These are phyloP conservation scores for Ceriops zippeliana DNA, from an alignment of 345 rosid genomes.

Conservation along the genomic window DNA sequence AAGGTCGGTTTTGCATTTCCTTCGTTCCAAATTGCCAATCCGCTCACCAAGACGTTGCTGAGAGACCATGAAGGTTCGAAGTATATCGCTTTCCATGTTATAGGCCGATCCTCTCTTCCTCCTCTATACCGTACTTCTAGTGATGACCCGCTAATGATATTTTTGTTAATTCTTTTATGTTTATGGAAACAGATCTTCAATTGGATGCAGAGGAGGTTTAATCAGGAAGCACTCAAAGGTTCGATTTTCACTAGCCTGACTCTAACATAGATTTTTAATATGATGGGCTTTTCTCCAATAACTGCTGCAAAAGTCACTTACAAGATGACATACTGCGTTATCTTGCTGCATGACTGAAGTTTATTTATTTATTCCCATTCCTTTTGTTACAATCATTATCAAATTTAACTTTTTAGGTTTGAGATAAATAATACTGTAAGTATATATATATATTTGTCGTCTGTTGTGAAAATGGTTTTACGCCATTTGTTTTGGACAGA, in stretches of 20 bases:
- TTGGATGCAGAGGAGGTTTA: conserved; percentile 80
- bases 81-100: not conserved
- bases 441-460: not conserved
- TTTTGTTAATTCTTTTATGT: conserved; percentile 10
- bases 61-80: conserved; percentile 49
- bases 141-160: not conserved
- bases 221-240: conserved; percentile 65
- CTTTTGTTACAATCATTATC: too few species aligned
- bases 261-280: not conserved
- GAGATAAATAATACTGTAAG: too few species aligned
- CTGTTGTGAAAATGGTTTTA: not conserved
- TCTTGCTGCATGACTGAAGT: too few species aligned
- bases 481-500: conserved; percentile 24
- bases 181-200: conserved; percentile 59
- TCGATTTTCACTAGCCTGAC: conserved; percentile 9
- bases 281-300: not conserved
- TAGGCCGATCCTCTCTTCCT: not conserved
- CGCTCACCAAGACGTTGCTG: conserved; percentile 20
- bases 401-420: too few species aligned
- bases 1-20: conserved; percentile 13
- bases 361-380: too few species aligned
- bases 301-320: too few species aligned
- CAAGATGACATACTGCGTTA: too few species aligned
- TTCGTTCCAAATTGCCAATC: conserved; percentile 15
- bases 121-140: not conserved